Evolutionary conservation across 83 land plant genomes (phyloP), one percentile per base, ranked within the genome.

Genomic region (Isoetes engelmannii): DNA sequence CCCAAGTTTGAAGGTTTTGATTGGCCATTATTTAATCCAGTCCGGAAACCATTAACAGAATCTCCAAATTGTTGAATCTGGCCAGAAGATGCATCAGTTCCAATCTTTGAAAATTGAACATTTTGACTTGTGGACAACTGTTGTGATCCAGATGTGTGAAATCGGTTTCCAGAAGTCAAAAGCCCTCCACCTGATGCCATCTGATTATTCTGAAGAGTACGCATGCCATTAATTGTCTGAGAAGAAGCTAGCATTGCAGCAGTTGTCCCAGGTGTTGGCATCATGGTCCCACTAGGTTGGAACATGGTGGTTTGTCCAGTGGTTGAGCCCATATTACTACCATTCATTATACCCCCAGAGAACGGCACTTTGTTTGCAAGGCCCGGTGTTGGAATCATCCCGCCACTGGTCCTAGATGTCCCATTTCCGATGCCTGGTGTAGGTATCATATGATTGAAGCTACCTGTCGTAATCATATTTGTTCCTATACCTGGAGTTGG

Each of bases 401-500:
- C 28, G 15, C 15, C 13, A 15, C 55, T 51, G 55, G 55, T 17
- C 62, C 62, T 12, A 37, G 19, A 20, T 8, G 62, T 59, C 12
- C 62, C 62, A 59, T 59, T 59, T 8, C 62, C 20, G 3, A 12
- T 12, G 28, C 62, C 62, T 7, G 18, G 18, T 12, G 19, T 19
- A 8, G 62, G 62, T 9, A 59, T 19, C 62, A 59, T 59, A 18
- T 12, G 1, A 37, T 59, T 59, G 28, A 37, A 59, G 62, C 8
- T 19, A 59, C 62, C 62, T 12, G 62, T 18, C 8, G 19, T 12
- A 12, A 18, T 12, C 10, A 59, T 42, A 12, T 12, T 8, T 18
- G 18, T 59, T 12, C 62, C 20, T 0, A 59, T 59, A 18, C 62
- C 62, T 59, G 62, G 62, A 12, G 62, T 59, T 59, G 62, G 62